Conservation (phyloP, 2,329 filamentous ascomycete species). For the Trichophyton equinum region DNA sequence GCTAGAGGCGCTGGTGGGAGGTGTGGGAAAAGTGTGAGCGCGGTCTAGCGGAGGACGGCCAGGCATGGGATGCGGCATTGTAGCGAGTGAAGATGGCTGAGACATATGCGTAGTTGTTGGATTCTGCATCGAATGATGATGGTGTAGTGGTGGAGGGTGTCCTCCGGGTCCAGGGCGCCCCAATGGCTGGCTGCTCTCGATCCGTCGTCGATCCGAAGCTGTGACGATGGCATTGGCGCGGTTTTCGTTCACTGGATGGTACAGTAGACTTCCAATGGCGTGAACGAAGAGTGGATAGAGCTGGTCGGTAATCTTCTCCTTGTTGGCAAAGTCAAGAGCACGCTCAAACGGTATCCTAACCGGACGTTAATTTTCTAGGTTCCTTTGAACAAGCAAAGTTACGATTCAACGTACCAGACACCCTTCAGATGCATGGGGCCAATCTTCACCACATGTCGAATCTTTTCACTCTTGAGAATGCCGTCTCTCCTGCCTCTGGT, state of each 20-base stretch:
- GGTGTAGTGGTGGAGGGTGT: slow-evolving; percentile 46
- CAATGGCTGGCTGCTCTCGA: slow-evolving; percentile 46
- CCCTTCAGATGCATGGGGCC: slow-evolving; percentile 98
- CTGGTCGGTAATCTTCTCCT: slow-evolving; percentile 95
- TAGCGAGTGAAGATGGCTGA: slow-evolving; percentile 48
- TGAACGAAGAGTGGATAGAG: slow-evolving; percentile 95
- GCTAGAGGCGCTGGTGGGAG: slow-evolving; percentile 83
- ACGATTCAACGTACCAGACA: slow-evolving; percentile 55
- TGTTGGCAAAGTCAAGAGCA: slow-evolving; percentile 96
- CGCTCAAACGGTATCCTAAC: slow-evolving; percentile 91
- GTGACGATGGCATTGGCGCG: slow-evolving; percentile 78
- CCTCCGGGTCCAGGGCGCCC: slow-evolving; percentile 52
- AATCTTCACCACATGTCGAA: slow-evolving; percentile 94
- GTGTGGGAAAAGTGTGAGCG: slow-evolving; percentile 85
- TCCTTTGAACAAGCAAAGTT: not conserved
- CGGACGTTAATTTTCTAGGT: too few species aligned
- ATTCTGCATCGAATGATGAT: slow-evolving; percentile 56
- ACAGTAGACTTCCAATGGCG: slow-evolving; percentile 86
- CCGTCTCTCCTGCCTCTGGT: slow-evolving; percentile 88
- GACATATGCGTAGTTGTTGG: slow-evolving; percentile 48
- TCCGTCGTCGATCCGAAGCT: slow-evolving; percentile 62
- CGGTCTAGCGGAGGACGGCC: slow-evolving; percentile 65
- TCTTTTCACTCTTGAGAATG: slow-evolving; percentile 95
- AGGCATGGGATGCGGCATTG: slow-evolving; percentile 46
- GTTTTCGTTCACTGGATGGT: slow-evolving; percentile 73